Evolutionary conservation across 768 basidiomycete species (phyloP), one percentile per base, ranked within the genome.

Genomic region (Coprinopsis marcescibilis): DNA sequence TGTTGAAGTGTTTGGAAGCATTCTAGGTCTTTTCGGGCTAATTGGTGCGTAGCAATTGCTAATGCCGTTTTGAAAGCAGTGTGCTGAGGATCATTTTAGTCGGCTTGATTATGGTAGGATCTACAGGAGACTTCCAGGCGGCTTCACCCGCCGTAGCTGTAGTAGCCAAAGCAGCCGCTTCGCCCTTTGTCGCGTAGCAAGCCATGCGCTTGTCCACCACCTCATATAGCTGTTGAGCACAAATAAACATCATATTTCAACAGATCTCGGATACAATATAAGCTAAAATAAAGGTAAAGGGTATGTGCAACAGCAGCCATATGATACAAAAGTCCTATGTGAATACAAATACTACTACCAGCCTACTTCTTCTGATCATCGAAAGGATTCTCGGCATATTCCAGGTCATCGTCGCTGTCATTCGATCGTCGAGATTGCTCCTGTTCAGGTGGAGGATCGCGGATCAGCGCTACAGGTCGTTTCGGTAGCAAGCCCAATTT

Each of bases 1-100:
- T 46, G 89, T 99, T 0, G 96, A 98, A 60, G 93, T 96, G 33
- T 91, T 94, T 61, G 86, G 84, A 44, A 87, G 86, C 58, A 91
- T 96, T 46, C 67, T 96, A 62, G 94, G 94, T 4, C 68, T 97
- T 38, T 97, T 95, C 60, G 94, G 93, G 15, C 69, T 95, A 52
- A 96, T 95, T 55, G 88, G 91, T 92, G 53, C 50, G 87, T 76
- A 19, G 38, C 37, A 29, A 14, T 38, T 36, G 36, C 42, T 32
- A n/a, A 26, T 21, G 10, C 13, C 33, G 15, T 33, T 20, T 27
- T 40, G 25, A 45, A 12, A 39, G 14, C 42, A 21, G 26, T 19
- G 32, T 29, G 43, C 46, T 48, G 35, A 44, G 34, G 15, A 47
- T 4, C 40, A 14, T 48, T 30, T 1, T 55, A 92, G 89, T 91